Evolutionary conservation across 1,139 yeast genomes (phyloP), one percentile per base, ranked within the genome.

Genomic region (Arxiozyma bovina): DNA sequence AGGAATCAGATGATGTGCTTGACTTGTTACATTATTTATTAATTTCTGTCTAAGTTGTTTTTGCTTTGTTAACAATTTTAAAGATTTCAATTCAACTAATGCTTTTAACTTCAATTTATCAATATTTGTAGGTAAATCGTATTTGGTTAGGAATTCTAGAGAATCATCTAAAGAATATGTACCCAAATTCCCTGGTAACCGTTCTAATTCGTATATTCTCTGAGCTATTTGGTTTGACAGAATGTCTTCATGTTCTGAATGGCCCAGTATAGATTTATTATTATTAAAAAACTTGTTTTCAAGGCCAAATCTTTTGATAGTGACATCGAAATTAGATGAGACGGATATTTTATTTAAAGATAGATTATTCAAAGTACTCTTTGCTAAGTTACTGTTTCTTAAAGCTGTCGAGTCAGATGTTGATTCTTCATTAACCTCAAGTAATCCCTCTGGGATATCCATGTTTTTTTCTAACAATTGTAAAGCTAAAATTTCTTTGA

Each of bases 21-120:
- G 81, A 45, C 81, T 76, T 8, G 96, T 86, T 50, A 83, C 77
- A 55, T 81, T 80, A 54, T 81, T 79, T 15, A 91, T 74, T 41
- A 94, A 71, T 59, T 79, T 82, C 66, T 88, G 90, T 63, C 96
- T 86, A 59, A 93, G 65, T 52, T 85, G 84, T 67, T 91, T 91
- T 67, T 94, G 99, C 63, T 87, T 85, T 1, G 93, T 79, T 57
- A 94, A 77, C 42, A 91, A 73, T 58, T 90, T 82, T 61, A 93
- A 77, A 0, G 91, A 77, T 70, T 91, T 94, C 61, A 93, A 76
- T 71, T 94, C 99, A 41, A 91, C 76, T 45, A 94, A 73, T 2
- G 91, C 85, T 58, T 75, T 76, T 41, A 86, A 67, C 68, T 88
- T 88, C 53, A 82, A 68, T 30, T 74, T 75, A 57, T 80, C 82